Evolutionary conservation across 176 grass and related monocot species (phyloP), one percentile per base, ranked within the genome.

Genomic region (Aegilops umbellulata): DNA sequence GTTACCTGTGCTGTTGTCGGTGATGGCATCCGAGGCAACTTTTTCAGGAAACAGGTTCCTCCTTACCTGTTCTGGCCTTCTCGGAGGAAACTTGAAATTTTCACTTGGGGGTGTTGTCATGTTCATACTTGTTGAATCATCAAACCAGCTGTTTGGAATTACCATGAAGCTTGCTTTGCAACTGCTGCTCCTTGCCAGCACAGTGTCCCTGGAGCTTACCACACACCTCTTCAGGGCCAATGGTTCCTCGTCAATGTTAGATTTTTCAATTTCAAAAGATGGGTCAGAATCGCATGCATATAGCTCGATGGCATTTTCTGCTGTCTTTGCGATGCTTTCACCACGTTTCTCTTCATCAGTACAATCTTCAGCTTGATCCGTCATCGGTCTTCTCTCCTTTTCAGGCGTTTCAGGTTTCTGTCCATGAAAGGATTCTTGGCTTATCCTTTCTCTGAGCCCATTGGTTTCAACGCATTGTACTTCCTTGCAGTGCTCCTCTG

Each of bases 131-230:
- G 66, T 32, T 2, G 82, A 71, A 82, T 90, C 87, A 77, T 92
- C 92, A 62, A 89, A 87, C 84, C 87, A 91, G 58, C 83, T 92
- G 61, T 86, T 90, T 11, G 92, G 93, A 73, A 84, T 88, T 63
- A 89, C 51, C 92, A 93, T 96, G 86, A 96, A 83, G 47, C 85
- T 95, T 71, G 94, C 90, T 75, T 74, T 93, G 90, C 97, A 99
- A 83, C 94, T 99, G 77, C 55, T 96, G 46, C 90, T 94, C 85
- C 90, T 94, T 25, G 76, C 88, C 29, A 96, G 30, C 39, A 70
- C 84, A 47, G 31, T 70, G 2, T 89, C 90, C 39, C 65, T 88
- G 38, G 88, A 90, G 78, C 80, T 92, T 31, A 79, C 60, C 12
- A 81, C 73, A 81, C 89, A 83, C 76, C 88, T 90, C 77, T 85